Conservation (phyloP, 73 alveolate genomes). For the Tetrahymena malaccensis region DNA sequence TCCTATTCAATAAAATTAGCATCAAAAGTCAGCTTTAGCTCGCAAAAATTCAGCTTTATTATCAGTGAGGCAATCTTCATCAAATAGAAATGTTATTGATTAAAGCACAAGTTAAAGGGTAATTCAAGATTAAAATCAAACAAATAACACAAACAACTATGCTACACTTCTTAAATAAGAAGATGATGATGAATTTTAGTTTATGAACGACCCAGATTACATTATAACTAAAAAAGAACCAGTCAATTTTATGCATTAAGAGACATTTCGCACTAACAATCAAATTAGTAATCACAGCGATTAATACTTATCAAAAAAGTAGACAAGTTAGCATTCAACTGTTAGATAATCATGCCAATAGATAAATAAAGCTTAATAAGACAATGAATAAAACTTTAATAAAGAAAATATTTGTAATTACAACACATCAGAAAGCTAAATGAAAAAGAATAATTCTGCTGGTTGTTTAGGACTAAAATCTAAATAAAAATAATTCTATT, state of each 20-base stretch:
- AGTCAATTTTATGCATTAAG: neutral
- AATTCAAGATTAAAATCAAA: neutral
- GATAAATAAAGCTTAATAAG: neutral
- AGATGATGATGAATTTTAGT: neutral
- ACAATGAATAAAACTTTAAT: neutral
- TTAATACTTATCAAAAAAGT: neutral
- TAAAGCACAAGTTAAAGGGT: neutral
- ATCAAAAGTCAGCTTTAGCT: neutral
- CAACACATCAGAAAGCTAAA: neutral
- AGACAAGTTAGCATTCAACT: neutral
- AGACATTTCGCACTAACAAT: neutral
- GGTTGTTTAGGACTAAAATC: neutral
- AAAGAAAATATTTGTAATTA: neutral
- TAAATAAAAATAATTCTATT: neutral
- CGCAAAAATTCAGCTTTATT: neutral
- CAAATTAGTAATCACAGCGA: neutral
- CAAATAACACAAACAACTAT: neutral
- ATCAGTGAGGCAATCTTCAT: neutral
- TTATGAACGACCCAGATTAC: neutral
- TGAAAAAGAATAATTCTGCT: neutral
- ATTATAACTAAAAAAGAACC: neutral
- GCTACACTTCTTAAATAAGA: neutral
- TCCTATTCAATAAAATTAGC: neutral
- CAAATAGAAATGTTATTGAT: neutral
- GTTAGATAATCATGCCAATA: neutral